These are phyloP conservation scores for Auricularia heimuer DNA, from an alignment of 768 basidiomycete genomes.

Conservation along the genomic window DNA sequence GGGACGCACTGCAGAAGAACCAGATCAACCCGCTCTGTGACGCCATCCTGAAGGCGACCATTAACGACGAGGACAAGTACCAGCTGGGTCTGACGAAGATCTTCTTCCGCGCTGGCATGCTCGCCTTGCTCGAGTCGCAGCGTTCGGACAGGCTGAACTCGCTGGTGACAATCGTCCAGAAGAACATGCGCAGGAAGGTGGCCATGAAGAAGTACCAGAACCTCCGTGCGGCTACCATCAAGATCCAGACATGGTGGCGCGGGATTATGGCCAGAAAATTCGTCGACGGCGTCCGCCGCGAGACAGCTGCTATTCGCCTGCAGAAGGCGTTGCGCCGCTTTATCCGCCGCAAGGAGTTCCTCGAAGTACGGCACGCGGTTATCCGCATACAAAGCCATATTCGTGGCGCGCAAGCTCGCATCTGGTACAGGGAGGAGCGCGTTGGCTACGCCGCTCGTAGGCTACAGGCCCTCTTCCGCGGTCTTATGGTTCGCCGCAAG, in stretches of 20 bases:
- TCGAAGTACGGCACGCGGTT: slow-evolving; percentile 50
- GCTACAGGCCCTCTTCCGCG: slow-evolving; percentile 79
- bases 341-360: slow-evolving; percentile 62
- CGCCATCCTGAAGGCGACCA: slow-evolving; percentile 73
- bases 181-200: slow-evolving; percentile 86
- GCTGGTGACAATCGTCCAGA: slow-evolving; percentile 92
- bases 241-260: slow-evolving; percentile 91
- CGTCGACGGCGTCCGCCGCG: slow-evolving; percentile 59
- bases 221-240: slow-evolving; percentile 65
- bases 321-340: slow-evolving; percentile 66
- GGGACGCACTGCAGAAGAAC: slow-evolving; percentile 69
- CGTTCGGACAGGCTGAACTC: slow-evolving; percentile 81
- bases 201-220: slow-evolving; percentile 70
- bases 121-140: slow-evolving; percentile 86
- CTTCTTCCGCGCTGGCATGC: slow-evolving; percentile 98
- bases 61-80: slow-evolving; percentile 92
- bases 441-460: slow-evolving; percentile 51
- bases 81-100: slow-evolving; percentile 97
- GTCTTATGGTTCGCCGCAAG: slow-evolving; percentile 47
- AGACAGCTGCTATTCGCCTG: slow-evolving; percentile 65
- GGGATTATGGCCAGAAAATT: slow-evolving; percentile 68
- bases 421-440: slow-evolving; percentile 45
- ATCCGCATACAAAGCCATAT: slow-evolving; percentile 70
- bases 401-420: slow-evolving; percentile 66
- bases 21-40: slow-evolving; percentile 76